Percentiles rank a stretch among this genome's conserved stretches.
These are phyloP conservation scores for Jaenimonas drosophilae DNA, from an alignment of 208 protist species.

Conservation along the genomic window DNA sequence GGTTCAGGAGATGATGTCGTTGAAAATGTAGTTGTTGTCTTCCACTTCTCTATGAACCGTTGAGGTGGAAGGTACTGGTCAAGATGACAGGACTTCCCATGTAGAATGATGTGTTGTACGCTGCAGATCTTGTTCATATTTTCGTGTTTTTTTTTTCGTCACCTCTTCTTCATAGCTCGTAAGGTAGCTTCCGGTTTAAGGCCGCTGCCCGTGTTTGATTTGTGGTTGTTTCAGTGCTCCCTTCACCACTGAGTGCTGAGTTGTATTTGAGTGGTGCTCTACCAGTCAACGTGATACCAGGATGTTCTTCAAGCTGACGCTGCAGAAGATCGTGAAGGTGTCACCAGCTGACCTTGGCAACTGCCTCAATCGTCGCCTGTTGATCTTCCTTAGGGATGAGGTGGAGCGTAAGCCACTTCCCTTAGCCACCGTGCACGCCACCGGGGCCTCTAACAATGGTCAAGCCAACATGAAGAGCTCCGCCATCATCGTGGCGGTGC, in stretches of 20 bases:
- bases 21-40: too few species aligned
- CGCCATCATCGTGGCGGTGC: constrained; percentile 63
- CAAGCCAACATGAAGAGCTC: constrained; percentile 48
- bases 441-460: too few species aligned
- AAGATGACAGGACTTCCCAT: too few species aligned
- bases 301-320: constrained; percentile 80
- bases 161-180: neutral
- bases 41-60: too few species aligned
- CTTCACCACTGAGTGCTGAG: neutral
- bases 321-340: constrained; percentile 64
- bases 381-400: constrained; percentile 46
- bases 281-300: too few species aligned
- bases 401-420: constrained; percentile 73
- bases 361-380: constrained; percentile 55
- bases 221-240: neutral
- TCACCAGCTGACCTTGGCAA: constrained; percentile 48
- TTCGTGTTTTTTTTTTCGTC: constrained; percentile 12
- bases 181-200: too few species aligned
- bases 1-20: too few species aligned
- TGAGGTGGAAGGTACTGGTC: too few species aligned
- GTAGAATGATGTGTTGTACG: too few species aligned
- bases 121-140: neutral
- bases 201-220: neutral
- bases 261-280: too few species aligned
- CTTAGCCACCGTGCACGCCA: constrained; percentile 6